phyloP scores from a whole-genome alignment of 768 basidiomycete genomes.

The Xerocomellus amylosporus region DNA sequence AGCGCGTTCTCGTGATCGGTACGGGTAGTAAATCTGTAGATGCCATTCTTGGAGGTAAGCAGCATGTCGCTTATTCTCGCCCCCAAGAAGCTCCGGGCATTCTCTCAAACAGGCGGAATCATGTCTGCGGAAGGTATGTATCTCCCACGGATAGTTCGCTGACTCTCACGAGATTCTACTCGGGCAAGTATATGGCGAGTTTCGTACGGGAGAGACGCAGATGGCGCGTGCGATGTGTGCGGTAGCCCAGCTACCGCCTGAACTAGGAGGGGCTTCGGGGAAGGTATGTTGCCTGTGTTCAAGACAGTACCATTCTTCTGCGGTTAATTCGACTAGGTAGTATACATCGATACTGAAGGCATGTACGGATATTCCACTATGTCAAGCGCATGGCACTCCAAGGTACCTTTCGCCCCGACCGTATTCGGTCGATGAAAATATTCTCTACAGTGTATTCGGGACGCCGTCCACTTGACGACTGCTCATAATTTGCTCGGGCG shows the following conservation, averaged over 20 bases:
- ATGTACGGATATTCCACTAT: slow-evolving; percentile 3
- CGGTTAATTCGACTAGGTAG: slow-evolving; percentile 50
- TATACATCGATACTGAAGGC: slow-evolving; percentile 90
- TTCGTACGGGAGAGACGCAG: slow-evolving; percentile 94
- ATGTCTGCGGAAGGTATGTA: slow-evolving; percentile 81
- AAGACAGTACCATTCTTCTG: slow-evolving; percentile 1
- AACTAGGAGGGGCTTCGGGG: slow-evolving; percentile 87
- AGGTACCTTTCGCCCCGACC: slow-evolving; percentile 95
- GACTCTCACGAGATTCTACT: background rate
- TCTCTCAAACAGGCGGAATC: slow-evolving; percentile 62
- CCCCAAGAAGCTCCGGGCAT: background rate
- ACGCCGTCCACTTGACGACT: background rate
- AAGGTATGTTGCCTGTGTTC: slow-evolving; percentile 48
- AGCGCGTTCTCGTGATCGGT: slow-evolving; percentile 77
- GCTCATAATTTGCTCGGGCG: slow-evolving; percentile 12
- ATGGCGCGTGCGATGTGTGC: slow-evolving; percentile 95
- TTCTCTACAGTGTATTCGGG: slow-evolving; percentile 67
- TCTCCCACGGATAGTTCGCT: background rate
- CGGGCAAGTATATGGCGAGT: slow-evolving; percentile 85
- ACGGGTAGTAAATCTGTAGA: slow-evolving; percentile 94
- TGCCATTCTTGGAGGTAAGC: slow-evolving; percentile 77
- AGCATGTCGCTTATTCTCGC: background rate
- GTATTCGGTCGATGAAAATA: slow-evolving; percentile 90
- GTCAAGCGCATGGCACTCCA: slow-evolving; percentile 20
- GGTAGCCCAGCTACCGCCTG: slow-evolving; percentile 80